phyloP scores from a whole-genome alignment of 139 green algal species.

The Haematococcus lacustris region DNA sequence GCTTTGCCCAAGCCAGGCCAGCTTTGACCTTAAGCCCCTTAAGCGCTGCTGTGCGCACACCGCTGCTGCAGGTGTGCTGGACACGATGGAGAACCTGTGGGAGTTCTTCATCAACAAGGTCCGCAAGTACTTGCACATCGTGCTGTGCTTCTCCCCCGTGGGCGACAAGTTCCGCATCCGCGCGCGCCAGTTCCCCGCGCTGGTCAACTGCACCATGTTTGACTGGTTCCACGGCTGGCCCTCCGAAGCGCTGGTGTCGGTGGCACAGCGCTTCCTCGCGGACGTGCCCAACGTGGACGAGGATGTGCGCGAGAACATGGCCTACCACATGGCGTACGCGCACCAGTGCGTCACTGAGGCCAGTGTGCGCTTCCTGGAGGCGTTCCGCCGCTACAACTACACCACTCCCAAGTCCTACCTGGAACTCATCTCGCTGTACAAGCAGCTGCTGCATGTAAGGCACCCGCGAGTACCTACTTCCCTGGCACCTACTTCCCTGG shows the following conservation, averaged over 20 bases:
- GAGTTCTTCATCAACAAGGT: constrained; percentile 87
- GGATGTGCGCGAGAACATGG: constrained; percentile 59
- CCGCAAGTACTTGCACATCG: constrained; percentile 75
- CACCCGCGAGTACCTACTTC: too few relatives aligned
- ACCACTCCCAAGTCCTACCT: constrained; percentile 90
- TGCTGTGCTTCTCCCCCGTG: constrained; percentile 87
- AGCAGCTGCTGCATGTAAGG: constrained; percentile 51
- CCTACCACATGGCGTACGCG: constrained; percentile 81
- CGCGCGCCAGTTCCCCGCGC: constrained; percentile 79
- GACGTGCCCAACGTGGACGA: constrained; percentile 62
- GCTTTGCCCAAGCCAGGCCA: too few relatives aligned
- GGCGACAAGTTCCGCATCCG: constrained; percentile 83
- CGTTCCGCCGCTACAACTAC: constrained; percentile 73
- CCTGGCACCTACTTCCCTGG: too few relatives aligned
- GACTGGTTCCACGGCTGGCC: constrained; percentile 84
- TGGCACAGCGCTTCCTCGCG: constrained; percentile 70
- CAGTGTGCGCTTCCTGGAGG: constrained; percentile 22
- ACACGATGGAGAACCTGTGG: constrained; percentile 78
- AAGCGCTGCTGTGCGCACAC: too few relatives aligned
- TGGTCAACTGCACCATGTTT: constrained; percentile 75
- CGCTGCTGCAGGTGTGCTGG: constrained; percentile 50
- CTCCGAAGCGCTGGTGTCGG: constrained; percentile 70
- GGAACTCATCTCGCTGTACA: constrained; percentile 83
- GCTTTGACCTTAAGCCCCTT: too few relatives aligned
- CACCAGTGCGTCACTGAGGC: constrained; percentile 46